Base-by-base conservation (phyloP, 345 rosid species). In the Schrenkiella parvula region DNA sequence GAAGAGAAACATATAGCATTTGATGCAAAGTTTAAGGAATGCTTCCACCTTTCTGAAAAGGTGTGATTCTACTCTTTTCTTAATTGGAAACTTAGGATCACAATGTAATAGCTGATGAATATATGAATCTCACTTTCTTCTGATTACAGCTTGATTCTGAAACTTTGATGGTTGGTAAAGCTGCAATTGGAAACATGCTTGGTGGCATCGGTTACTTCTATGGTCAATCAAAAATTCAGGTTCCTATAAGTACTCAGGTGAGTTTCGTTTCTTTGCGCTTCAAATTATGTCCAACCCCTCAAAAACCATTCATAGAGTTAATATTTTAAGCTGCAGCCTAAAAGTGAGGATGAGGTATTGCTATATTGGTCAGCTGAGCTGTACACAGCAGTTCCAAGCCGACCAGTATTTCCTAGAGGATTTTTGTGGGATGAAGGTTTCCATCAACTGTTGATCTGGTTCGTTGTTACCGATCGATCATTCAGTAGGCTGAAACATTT, bases 381-480 rank as follows among this genome's bases (percentile, higher is more conserved):
- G 59, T 88, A 87, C 80, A 86, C 98, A 4, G 95, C 99, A 44
- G 98, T 95, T 74, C 99, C 99, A 38, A 88, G 98, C 80, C 82
- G 99, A 54, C 91, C 98, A 1, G 74, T 83, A 64, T 91, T 95
- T 68, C 96, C 98, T 0, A 84, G 99, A 80, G 97, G 98, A 44
- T 95, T 95, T 74, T 72, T 88, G n/a, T 95, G 98, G 98, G 97
- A 95, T 79, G 99, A 95, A 95, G 99, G 98, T 58, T 95, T 91
- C 68, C 97, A 91, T 86, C 99, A 91, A 66, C 25, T 95, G 66
- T 62, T 88, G 76, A 84, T 95, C 80, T 81, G 98, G 98, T 95
- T 62, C 19, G 96, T 81, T 76, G 31, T 55, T 69, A 41, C 11
- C 34, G 7, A 26, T 52, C 0, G 21, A 48, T 65, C 56, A 57